Base-by-base conservation (phyloP, 352 stramenopile genomes). In the Blastocystis sp. region DNA sequence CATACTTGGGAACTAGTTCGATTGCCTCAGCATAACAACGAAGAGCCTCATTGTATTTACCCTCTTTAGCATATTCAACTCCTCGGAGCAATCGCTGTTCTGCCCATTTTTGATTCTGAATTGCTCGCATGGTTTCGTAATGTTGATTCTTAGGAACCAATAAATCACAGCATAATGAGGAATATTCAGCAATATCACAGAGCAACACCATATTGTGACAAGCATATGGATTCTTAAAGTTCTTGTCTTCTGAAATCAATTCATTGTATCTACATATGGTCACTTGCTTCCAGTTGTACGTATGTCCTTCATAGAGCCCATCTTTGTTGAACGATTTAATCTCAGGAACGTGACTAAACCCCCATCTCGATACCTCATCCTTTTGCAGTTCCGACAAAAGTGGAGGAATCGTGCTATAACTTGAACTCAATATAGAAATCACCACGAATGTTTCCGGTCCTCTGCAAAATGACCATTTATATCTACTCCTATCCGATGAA, bases 91-190 rank as follows among this genome's bases (percentile, higher is more conserved):
- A 54, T 65, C 71, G 71, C 71, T 83, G 71, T 35, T 83, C 71
- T 29, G 42, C 71, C 71, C 71, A 83, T 49, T 83, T 63, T 21
- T 59, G 71, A 43, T 83, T 83, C 51, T 83, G 71, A 5, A 67
- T 9, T 1, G 46, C 27, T 35, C 71, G 71, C 42, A 83, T 83
- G 0, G 21, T 12, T 21, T 83, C 49, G 21, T 83, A 83, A n/a
- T 32, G 19, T 21, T 83, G 46, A 29, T 61, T 24, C 3, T 19
- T 12, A 24, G 71, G 71, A 43, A 65, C 63, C 21, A n/a, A 43
- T 39, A 83, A 43, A 39, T 83, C 71, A 19, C 29, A 24, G 0
- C 27, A 35, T 24, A 83, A 35, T 21, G 71, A 83, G 24, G 71
- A n/a, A 27, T 83, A 83, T 27, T 83, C 71, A 42, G 63, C 66